Conservation (phyloP, 352 stramenopile species). For the Phytophthora podocarpi region DNA sequence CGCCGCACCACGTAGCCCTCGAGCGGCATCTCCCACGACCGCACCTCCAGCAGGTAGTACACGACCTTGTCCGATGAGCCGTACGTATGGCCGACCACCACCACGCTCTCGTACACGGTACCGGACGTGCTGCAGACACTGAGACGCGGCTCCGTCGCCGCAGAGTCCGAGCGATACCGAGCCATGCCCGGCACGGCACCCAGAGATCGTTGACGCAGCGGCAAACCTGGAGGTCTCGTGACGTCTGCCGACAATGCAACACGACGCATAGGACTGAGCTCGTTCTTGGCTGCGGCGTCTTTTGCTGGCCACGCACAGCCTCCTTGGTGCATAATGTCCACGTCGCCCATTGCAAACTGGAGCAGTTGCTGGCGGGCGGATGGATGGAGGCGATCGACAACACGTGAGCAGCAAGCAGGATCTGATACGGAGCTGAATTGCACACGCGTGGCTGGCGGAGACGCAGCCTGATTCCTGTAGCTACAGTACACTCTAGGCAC, state of each 20-base stretch:
- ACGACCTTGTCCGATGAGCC: slow-evolving; percentile 66
- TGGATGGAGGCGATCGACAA: slow-evolving; percentile 7
- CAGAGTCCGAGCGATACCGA: slow-evolving; percentile 41
- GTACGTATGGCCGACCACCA: slow-evolving; percentile 68
- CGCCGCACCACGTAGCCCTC: slow-evolving; percentile 82
- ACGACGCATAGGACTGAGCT: slow-evolving; percentile 4
- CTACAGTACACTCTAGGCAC: too few relatives aligned
- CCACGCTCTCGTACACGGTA: slow-evolving; percentile 72
- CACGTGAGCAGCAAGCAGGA: not conserved
- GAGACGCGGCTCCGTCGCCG: slow-evolving; percentile 42
- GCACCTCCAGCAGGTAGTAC: slow-evolving; percentile 81
- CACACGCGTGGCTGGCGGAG: slow-evolving; percentile 11
- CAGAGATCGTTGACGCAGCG: slow-evolving; percentile 39
- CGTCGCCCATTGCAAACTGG: slow-evolving; percentile 28
- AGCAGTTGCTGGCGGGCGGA: not conserved
- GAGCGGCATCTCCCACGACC: slow-evolving; percentile 70
- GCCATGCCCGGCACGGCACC: slow-evolving; percentile 27
- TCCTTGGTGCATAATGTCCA: slow-evolving; percentile 16
- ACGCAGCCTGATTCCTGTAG: slow-evolving; percentile 21
- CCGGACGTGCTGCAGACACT: slow-evolving; percentile 74
- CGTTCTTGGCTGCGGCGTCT: not conserved
- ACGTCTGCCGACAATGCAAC: slow-evolving; percentile 2
- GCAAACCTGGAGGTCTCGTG: slow-evolving; percentile 14
- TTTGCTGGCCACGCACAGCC: slow-evolving; percentile 9
- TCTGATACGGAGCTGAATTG: slow-evolving; percentile 26